Conservation (phyloP, 108 stramenopile species). For the Nannochloropsis gaditana region DNA sequence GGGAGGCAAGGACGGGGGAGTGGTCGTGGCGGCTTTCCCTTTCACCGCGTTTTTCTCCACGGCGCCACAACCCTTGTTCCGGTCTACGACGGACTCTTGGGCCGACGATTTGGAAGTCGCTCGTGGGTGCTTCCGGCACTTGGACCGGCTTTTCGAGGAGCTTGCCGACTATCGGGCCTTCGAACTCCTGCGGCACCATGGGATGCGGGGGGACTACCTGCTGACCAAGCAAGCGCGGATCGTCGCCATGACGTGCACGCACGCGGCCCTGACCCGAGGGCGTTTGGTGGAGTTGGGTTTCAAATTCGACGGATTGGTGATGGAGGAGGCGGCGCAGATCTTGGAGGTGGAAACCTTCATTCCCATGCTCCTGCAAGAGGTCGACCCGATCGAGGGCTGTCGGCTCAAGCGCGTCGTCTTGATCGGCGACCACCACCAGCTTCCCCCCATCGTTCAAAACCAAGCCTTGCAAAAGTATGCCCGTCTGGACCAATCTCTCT, state of each 20-base stretch:
- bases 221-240: constrained; percentile 89
- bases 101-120: constrained; percentile 36
- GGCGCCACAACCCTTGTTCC: constrained; percentile 46
- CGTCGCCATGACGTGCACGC: constrained; percentile 97
- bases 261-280: constrained; percentile 89
- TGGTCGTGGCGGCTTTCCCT: constrained; percentile 39
- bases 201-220: constrained; percentile 85
- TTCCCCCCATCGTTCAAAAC: constrained; percentile 91
- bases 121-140: constrained; percentile 43
- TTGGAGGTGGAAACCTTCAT: constrained; percentile 91
- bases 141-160: constrained; percentile 76
- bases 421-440: constrained; percentile 95
- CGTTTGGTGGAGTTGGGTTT: constrained; percentile 83
- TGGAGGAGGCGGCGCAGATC: constrained; percentile 98
- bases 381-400: constrained; percentile 57
- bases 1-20: constrained; percentile 6
- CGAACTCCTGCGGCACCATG: constrained; percentile 80
- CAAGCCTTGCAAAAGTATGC: constrained; percentile 69
- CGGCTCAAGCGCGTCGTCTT: constrained; percentile 88
- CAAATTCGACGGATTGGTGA: constrained; percentile 92
- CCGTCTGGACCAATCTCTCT: constrained; percentile 85
- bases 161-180: constrained; percentile 83
- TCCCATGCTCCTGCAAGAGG: constrained; percentile 75
- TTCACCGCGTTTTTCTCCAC: constrained; percentile 46
- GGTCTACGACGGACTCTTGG: background rate